These are phyloP conservation scores for Solanum commersonii DNA, from an alignment of 257 asterid species.

Conservation along the genomic window DNA sequence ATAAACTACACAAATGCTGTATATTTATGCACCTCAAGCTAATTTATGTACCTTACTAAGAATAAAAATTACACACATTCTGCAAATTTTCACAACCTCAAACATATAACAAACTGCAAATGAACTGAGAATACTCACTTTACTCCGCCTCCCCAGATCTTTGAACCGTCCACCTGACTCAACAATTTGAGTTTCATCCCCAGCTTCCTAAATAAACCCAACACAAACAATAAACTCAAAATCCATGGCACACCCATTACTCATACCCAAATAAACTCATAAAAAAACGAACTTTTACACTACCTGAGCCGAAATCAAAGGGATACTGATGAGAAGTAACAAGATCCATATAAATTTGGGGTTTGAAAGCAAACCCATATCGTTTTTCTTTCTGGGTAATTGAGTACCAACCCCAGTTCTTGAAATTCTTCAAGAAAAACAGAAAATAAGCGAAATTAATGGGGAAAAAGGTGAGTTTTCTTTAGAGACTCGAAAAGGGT, in stretches of 20 bases:
- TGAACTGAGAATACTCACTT: slow-evolving; percentile 29
- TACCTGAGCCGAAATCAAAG: slow-evolving; percentile 20
- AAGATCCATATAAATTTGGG: background rate
- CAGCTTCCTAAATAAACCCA: background rate
- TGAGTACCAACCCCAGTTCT: background rate
- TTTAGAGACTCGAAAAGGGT: background rate
- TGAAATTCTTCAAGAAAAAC: background rate
- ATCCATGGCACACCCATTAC: background rate
- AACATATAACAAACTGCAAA: background rate
- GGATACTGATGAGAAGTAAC: background rate
- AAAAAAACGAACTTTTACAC: background rate
- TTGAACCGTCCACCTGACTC: slow-evolving; percentile 18
- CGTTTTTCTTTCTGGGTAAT: background rate
- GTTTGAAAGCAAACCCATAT: background rate
- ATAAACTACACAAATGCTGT: background rate
- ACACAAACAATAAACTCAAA: background rate
- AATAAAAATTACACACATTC: background rate
- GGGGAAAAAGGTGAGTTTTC: background rate
- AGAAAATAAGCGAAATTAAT: background rate
- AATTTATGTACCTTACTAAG: background rate
- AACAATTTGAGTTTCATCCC: slow-evolving; percentile 36
- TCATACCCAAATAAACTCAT: background rate
- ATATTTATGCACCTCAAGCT: background rate
- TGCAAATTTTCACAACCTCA: background rate
- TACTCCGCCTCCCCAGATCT: slow-evolving; percentile 71